Evolutionary conservation across 2,329 filamentous ascomycete species (phyloP).

Genomic region (Botrytis galanthina): DNA sequence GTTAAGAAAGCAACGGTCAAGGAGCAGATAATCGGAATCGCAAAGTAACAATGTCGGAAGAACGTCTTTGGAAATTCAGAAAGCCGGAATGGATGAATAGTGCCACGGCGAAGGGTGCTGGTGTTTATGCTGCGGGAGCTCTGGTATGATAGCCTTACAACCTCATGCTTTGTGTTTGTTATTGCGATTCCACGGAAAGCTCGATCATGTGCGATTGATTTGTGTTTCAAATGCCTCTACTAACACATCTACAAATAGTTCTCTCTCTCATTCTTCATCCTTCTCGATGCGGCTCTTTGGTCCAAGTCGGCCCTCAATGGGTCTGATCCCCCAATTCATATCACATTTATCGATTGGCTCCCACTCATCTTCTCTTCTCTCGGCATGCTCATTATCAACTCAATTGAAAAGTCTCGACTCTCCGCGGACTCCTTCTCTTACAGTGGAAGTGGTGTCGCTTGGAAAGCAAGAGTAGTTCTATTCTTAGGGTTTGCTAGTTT

Average conservation of each 20-base stretch:
- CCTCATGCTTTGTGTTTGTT: slow-evolving; percentile 6
- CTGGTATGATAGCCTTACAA: slow-evolving; percentile 49
- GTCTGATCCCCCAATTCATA: slow-evolving; percentile 52
- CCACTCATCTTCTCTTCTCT: slow-evolving; percentile 65
- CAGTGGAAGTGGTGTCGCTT: slow-evolving; percentile 61
- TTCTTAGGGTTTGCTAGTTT: slow-evolving; percentile 65
- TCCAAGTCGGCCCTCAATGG: slow-evolving; percentile 60
- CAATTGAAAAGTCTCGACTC: slow-evolving; percentile 64
- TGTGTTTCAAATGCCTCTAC: background rate
- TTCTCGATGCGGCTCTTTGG: slow-evolving; percentile 67
- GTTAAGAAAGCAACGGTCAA: background rate
- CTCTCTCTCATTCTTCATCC: slow-evolving; percentile 66
- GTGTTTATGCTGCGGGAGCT: slow-evolving; percentile 61
- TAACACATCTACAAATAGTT: slow-evolving; percentile 46
- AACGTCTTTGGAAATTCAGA: slow-evolving; percentile 65
- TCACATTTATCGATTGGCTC: slow-evolving; percentile 69
- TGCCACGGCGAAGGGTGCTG: slow-evolving; percentile 60
- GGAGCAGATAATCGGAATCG: background rate
- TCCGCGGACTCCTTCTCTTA: slow-evolving; percentile 63
- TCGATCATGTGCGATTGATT: background rate
- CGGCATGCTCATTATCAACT: slow-evolving; percentile 71
- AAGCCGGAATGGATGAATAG: slow-evolving; percentile 66
- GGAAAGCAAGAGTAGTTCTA: slow-evolving; percentile 66
- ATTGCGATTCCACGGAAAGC: background rate
- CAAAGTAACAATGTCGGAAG: slow-evolving; percentile 54